Base-by-base conservation (phyloP, 2,329 filamentous ascomycete species). In the Botrytis cinerea region DNA sequence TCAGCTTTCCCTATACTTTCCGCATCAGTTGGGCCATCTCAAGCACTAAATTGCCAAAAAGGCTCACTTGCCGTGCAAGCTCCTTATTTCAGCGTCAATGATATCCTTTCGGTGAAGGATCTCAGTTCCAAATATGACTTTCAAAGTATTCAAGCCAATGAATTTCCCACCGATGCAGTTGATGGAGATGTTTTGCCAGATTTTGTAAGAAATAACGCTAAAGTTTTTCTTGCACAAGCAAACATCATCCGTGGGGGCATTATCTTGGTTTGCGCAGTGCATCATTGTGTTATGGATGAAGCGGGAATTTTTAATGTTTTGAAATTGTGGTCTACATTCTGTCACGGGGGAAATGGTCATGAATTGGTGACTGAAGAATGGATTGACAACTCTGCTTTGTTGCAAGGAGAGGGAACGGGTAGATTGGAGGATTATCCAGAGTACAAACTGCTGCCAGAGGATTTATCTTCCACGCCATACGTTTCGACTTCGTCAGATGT, bases 281-380 rank as follows among this genome's bases (percentile, higher is more conserved):
- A 69, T 25, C 67, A 69, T 45, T 59, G 48, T 43, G 67, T 69
- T 9, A 69, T 69, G 48, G 67, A 69, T 69, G 67, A 57, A 6
- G 35, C n/a, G n/a, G 48, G 67, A 25, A 59, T 59, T 1, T 59
- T 59, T 20, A 69, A 69, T 9, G 2, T 69, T 5, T 57, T 69
- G n/a, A 59, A 69, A 32, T 48, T 69, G n/a, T 70, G 35, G 67
- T 54, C 67, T 70, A 70, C 48, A 10, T 70, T 45, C 32, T 70
- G 38, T 70, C 38, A 12, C 4, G 67, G 51, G 14, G 51, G 22
- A 16, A 45, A 59, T 38, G 67, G 67, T n/a, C 1, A 32, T 57
- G n/a, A 59, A 45, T 59, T 59, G 51, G 67, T 70, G 25, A 59
- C 28, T 59, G 28, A 35, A 18, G 35, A 59, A 59, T 59, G 51